Percentiles rank a stretch among this genome's conserved stretches.
These are phyloP conservation scores for Boletus calvinii DNA, from an alignment of 1,284 basidiomycete species.

Conservation along the genomic window DNA sequence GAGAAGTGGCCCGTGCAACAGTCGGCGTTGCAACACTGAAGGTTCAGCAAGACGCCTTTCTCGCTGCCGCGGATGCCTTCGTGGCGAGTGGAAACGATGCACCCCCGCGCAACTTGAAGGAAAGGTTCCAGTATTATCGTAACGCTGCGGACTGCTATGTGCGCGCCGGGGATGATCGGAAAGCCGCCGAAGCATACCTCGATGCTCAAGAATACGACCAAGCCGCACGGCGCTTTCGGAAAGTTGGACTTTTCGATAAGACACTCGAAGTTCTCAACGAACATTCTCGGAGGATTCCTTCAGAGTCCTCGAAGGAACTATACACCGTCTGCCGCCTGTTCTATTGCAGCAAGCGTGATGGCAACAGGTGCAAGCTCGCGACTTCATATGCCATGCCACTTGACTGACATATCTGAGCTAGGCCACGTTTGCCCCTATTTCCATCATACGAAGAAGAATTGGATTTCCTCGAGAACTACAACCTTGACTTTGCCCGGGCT, in stretches of 20 bases:
- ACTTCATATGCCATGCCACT: neutral
- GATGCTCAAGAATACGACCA: slow-evolving; percentile 44
- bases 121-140: slow-evolving; percentile 42
- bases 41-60: slow-evolving; percentile 40
- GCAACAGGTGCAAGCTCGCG: slow-evolving; percentile 29
- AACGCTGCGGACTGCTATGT: slow-evolving; percentile 56
- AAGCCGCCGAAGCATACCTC: slow-evolving; percentile 48
- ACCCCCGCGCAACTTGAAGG: slow-evolving; percentile 14
- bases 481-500: slow-evolving; percentile 52
- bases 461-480: slow-evolving; percentile 57
- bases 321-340: slow-evolving; percentile 49
- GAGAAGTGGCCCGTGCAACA: slow-evolving; percentile 41
- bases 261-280: slow-evolving; percentile 47
- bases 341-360: slow-evolving; percentile 43
- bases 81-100: slow-evolving; percentile 38
- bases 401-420: slow-evolving; percentile 32
- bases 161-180: slow-evolving; percentile 38
- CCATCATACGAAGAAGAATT: slow-evolving; percentile 50
- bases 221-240: slow-evolving; percentile 49
- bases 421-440: slow-evolving; percentile 50
- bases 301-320: slow-evolving; percentile 40
- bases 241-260: slow-evolving; percentile 51
- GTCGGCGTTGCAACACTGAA: slow-evolving; percentile 20
- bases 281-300: slow-evolving; percentile 35
- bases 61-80: slow-evolving; percentile 51